Percentiles rank a stretch among this genome's conserved stretches.
Conservation (phyloP, 164 flowering plant species). For the Liriodendron chinense region DNA sequence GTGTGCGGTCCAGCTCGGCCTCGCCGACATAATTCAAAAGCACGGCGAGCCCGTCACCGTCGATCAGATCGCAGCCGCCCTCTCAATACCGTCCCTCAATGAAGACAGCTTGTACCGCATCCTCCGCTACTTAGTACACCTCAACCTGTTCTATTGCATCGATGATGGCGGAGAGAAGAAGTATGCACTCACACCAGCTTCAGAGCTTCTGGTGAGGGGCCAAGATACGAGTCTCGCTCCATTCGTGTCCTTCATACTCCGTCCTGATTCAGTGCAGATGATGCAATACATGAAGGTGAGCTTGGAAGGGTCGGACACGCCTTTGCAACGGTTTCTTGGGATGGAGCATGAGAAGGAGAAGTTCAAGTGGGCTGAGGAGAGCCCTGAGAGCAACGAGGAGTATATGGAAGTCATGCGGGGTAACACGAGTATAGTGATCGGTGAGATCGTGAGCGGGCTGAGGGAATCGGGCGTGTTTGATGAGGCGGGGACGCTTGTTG, state of each 20-base stretch:
- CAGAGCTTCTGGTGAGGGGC: not conserved
- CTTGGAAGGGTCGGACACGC: not conserved
- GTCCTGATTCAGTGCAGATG: not conserved
- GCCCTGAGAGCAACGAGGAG: not conserved
- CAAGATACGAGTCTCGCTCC: not conserved
- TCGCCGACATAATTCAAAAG: not conserved
- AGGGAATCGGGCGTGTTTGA: constrained; percentile 9
- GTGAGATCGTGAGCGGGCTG: not conserved
- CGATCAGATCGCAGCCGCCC: not conserved
- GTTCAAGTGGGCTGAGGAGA: not conserved
- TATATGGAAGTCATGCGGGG: not conserved
- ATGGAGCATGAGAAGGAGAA: not conserved
- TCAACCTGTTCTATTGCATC: not conserved
- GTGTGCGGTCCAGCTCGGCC: not conserved
- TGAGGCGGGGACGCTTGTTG: constrained; percentile 32
- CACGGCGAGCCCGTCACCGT: not conserved
- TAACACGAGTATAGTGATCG: not conserved
- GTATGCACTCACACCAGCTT: not conserved
- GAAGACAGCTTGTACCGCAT: not conserved
- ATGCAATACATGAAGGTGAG: not conserved
- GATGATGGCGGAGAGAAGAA: not conserved
- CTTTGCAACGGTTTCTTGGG: not conserved
- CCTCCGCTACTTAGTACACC: not conserved
- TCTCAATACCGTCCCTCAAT: not conserved
- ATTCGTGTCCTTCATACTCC: not conserved